A percentile compares a stretch with the other conserved stretches of the same genome.
phyloP scores from a whole-genome alignment of 2,329 filamentous ascomycete species.

The Botrytis pseudocinerea region DNA sequence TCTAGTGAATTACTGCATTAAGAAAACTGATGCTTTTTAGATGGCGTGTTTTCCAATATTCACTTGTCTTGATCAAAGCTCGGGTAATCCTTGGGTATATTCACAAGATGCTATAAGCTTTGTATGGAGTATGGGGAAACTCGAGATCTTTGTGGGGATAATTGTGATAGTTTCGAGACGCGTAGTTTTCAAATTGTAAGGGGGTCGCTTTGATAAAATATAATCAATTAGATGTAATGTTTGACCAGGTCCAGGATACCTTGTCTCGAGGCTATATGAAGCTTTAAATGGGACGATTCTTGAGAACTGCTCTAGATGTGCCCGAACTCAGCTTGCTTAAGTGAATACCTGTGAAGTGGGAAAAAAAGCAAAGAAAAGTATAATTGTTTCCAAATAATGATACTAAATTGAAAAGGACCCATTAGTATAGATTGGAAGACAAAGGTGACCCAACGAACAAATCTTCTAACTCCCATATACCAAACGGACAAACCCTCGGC shows the following conservation, averaged over 20 bases:
- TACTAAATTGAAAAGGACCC: slow-evolving; percentile 11
- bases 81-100: slow-evolving; percentile 5
- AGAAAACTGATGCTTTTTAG: background rate
- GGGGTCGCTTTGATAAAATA: slow-evolving; percentile 10
- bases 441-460: background rate
- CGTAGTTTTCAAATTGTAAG: background rate
- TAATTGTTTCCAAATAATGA: slow-evolving; percentile 12
- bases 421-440: slow-evolving; percentile 15
- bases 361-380: background rate
- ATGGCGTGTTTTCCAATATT: slow-evolving; percentile 6
- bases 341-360: slow-evolving; percentile 16
- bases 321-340: background rate
- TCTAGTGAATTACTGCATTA: slow-evolving; percentile 12
- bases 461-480: background rate
- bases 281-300: slow-evolving; percentile 1
- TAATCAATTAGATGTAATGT: background rate
- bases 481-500: slow-evolving; percentile 2
- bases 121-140: slow-evolving; percentile 6
- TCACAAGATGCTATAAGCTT: background rate
- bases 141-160: background rate
- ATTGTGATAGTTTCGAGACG: background rate
- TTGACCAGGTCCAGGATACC: slow-evolving; percentile 16
- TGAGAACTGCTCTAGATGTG: slow-evolving; percentile 11
- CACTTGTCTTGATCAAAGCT: slow-evolving; percentile 16
- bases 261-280: slow-evolving; percentile 1